Conservation (phyloP, 257 asterid species). For the Thymus quinquecostatus region DNA sequence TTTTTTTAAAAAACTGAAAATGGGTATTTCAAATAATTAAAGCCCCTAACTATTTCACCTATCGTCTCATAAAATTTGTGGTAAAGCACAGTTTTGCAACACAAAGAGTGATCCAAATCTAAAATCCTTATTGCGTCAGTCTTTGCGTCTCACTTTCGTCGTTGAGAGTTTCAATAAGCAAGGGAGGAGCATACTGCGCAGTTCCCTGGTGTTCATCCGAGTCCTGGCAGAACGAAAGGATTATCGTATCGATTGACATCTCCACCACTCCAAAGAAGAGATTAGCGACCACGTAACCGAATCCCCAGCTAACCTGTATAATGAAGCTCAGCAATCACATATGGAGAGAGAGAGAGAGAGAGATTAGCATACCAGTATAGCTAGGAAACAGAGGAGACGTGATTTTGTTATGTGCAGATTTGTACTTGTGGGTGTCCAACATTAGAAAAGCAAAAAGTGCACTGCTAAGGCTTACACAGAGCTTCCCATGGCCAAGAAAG, state of each 20-base stretch:
- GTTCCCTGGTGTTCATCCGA: conserved; percentile 98
- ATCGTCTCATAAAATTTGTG: too few species aligned
- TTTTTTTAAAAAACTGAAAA: too few species aligned
- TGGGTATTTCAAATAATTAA: too few species aligned
- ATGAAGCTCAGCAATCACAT: too few species aligned
- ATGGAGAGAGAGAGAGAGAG: background rate
- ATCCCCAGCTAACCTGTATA: conserved; percentile 90
- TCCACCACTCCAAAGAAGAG: conserved; percentile 98
- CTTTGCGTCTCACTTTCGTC: conserved; percentile 88
- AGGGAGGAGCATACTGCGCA: conserved; percentile 91
- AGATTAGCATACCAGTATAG: conserved; percentile 60
- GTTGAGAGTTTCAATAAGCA: conserved; percentile 78
- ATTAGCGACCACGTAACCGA: conserved; percentile 86
- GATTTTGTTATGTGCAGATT: conserved; percentile 84
- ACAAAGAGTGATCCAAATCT: background rate
- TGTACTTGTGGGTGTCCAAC: conserved; percentile 83
- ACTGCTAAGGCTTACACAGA: conserved; percentile 90
- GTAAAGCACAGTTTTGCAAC: too few species aligned
- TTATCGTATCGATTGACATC: conserved; percentile 94
- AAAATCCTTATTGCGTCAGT: conserved; percentile 69
- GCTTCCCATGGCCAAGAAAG: conserved; percentile 77
- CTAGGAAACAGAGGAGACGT: conserved; percentile 85
- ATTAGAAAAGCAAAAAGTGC: conserved; percentile 90
- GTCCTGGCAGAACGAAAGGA: conserved; percentile 95
- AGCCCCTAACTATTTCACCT: too few species aligned